Conservation (phyloP, 1,284 basidiomycete genomes). For the Testicularia cyperi region DNA sequence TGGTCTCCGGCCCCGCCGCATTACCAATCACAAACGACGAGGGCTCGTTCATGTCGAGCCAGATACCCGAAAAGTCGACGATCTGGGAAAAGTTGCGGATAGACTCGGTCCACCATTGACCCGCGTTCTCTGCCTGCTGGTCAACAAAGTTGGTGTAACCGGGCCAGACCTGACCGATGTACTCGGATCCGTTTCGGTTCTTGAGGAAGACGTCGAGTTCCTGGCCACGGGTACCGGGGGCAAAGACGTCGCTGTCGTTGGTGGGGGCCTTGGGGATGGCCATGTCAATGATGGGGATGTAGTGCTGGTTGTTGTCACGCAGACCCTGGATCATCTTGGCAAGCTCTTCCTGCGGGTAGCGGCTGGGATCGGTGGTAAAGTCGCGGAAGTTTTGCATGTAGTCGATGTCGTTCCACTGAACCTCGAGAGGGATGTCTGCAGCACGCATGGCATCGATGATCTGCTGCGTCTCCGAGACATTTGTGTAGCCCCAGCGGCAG, state of each 20-base stretch:
- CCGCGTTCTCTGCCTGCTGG: constrained; percentile 24
- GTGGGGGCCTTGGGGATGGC: constrained; percentile 57
- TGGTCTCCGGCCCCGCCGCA: constrained; percentile 62
- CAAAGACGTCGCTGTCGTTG: constrained; percentile 60
- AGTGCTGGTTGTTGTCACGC: constrained; percentile 62
- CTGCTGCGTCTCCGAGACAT: constrained; percentile 28
- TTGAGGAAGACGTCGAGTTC: constrained; percentile 47
- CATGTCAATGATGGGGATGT: constrained; percentile 61
- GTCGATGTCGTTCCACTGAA: constrained; percentile 79
- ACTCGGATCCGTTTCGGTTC: constrained; percentile 63
- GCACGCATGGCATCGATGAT: constrained; percentile 32
- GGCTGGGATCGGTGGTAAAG: constrained; percentile 71
- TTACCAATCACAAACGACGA: constrained; percentile 28
- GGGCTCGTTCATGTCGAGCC: constrained; percentile 53
- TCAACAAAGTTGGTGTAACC: constrained; percentile 35
- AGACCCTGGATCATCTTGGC: constrained; percentile 68
- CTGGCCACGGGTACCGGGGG: constrained; percentile 32
- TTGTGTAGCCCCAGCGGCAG: constrained; percentile 46
- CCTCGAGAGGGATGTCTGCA: constrained; percentile 68
- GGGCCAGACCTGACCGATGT: constrained; percentile 66
- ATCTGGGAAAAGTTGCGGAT: constrained; percentile 37
- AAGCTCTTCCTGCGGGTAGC: constrained; percentile 68
- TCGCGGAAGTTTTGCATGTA: constrained; percentile 67
- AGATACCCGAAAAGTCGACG: constrained; percentile 42
- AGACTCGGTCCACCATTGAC: constrained; percentile 41